Evolutionary conservation across 345 rosid genomes (phyloP).

Genomic region (Diplotaxis tenuifolia): DNA sequence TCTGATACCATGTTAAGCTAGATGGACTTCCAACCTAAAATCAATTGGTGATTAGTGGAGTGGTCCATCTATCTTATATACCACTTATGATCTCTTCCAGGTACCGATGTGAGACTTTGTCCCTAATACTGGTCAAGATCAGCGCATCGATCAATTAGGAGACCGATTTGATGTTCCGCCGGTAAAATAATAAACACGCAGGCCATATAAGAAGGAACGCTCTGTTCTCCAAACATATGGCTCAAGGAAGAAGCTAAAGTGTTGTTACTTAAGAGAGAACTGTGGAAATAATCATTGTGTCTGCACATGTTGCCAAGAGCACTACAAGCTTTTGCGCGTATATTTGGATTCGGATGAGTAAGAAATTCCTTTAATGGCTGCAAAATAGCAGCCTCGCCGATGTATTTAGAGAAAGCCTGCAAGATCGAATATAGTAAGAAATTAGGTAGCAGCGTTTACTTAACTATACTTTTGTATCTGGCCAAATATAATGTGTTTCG

Average conservation of each 20-base stretch:
- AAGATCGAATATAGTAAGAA: slow-evolving; percentile 19
- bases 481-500: not conserved
- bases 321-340: slow-evolving; percentile 95
- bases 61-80: too few relatives aligned
- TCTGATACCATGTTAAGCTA: too few relatives aligned
- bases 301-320: slow-evolving; percentile 97
- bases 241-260: too few relatives aligned
- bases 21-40: too few relatives aligned
- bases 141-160: too few relatives aligned
- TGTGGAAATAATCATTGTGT: slow-evolving; percentile 80
- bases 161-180: slow-evolving; percentile 75
- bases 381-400: slow-evolving; percentile 70
- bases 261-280: slow-evolving; percentile 56
- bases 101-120: too few relatives aligned
- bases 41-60: too few relatives aligned
- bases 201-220: slow-evolving; percentile 23
- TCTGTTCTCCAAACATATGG: slow-evolving; percentile 13
- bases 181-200: slow-evolving; percentile 25
- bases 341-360: slow-evolving; percentile 70
- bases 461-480: not conserved
- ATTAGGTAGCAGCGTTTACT: slow-evolving; percentile 18
- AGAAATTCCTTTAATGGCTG: slow-evolving; percentile 66
- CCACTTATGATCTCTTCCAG: too few relatives aligned
- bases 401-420: slow-evolving; percentile 87
- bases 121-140: too few relatives aligned